Evolutionary conservation across 106 monocot genomes (phyloP).

Genomic region (Dendrobium nobile): DNA sequence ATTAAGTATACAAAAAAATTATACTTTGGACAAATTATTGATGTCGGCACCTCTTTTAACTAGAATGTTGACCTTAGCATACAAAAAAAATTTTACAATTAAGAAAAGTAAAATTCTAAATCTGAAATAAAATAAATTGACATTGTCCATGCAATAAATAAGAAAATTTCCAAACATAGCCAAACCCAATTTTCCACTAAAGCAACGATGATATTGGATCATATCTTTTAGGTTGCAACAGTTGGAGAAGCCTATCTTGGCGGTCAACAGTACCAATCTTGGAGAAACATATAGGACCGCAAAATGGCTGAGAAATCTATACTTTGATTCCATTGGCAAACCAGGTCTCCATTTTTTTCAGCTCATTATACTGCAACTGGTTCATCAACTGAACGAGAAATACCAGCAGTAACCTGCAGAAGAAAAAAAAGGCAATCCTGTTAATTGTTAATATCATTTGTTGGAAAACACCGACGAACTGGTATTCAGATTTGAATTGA

Average conservation of each 20-base stretch:
- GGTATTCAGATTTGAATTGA: too few species aligned
- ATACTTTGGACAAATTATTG: too few species aligned
- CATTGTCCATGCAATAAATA: neutral
- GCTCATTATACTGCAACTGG: slow-evolving; percentile 61
- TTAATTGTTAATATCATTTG: slow-evolving; percentile 2
- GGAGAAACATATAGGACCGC: neutral
- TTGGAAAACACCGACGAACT: too few species aligned
- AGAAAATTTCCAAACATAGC: neutral
- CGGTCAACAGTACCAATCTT: neutral
- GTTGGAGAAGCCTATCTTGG: neutral
- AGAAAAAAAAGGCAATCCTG: slow-evolving; percentile 17
- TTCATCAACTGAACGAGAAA: slow-evolving; percentile 44
- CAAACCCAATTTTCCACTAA: neutral
- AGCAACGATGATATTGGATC: neutral
- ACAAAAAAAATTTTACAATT: too few species aligned
- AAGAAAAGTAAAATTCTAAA: neutral
- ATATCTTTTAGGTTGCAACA: neutral
- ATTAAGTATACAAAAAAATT: too few species aligned
- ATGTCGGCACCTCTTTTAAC: too few species aligned
- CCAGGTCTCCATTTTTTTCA: neutral
- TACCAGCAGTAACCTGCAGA: slow-evolving; percentile 54
- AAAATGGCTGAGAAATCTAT: neutral
- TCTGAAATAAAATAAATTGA: neutral
- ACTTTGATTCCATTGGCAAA: neutral
- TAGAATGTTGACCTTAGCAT: too few species aligned